Evolutionary conservation across 2,329 filamentous ascomycete genomes (phyloP), one percentile per base, ranked within the genome.

Genomic region (Orbilia oligospora): DNA sequence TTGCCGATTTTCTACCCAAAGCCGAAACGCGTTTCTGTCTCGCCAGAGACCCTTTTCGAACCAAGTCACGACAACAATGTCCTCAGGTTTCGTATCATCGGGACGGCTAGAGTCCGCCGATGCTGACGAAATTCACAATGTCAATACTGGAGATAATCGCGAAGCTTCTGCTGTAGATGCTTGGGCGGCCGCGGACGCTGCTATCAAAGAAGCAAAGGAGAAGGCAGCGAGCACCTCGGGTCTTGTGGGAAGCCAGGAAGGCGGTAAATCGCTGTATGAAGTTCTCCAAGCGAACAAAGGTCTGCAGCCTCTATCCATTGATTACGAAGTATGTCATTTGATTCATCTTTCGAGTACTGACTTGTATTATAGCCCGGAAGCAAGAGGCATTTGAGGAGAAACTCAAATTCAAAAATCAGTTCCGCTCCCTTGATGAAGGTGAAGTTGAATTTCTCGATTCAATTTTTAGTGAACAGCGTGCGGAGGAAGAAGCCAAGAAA

Each of bases 201-300:
- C 78, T 10, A 73, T 94, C 18, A 90, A 91, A 18, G 87, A 87
- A 10, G 88, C 90, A 80, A 87, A 89, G 46, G 85, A 84, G 80
- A 85, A 85, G 73, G 87, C 89, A 76, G 87, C 88, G 33, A 87
- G 10, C n/a, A 27, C 63, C n/a, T 61, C 72, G 10, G 63, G 68
- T 16, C 63, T 78, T 12, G 44, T 78, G 89, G 70, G 84, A 87
- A 76, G 85, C 86, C 72, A 84, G 85, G 84, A 86, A 18, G 86
- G 85, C 38, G 88, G 91, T 81, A 90, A 88, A 84, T 90, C 88
- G 65, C 86, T 96, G 30, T 96, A 88, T 83, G 93, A 94, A 51
- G 87, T 92, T 1, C 84, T 96, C 65, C 91, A 95, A 85, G 92
- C 91, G 51, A 96, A 96, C 84, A 95, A 94, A 89, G 91, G 90